phyloP scores from a whole-genome alignment of 2,329 filamentous ascomycete species.

The Dryadomyces quercus-mongolicae region DNA sequence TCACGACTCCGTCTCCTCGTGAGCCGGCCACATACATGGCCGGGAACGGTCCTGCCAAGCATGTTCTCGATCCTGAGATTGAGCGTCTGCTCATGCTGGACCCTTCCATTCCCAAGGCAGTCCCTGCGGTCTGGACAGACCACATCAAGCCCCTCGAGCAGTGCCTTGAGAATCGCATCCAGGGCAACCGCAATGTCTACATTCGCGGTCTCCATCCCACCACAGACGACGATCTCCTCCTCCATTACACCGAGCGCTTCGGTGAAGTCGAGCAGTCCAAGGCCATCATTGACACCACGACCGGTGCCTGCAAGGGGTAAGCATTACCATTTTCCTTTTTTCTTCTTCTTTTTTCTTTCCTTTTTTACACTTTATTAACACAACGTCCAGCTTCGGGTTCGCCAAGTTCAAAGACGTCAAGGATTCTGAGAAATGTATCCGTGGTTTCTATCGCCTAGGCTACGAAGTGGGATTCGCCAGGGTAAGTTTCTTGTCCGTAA shows the following conservation, averaged over 20 bases:
- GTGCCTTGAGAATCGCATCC: slow-evolving; percentile 81
- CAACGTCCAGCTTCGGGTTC: slow-evolving; percentile 73
- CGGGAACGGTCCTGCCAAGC: slow-evolving; percentile 26
- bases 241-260: slow-evolving; percentile 74
- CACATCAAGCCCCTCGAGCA: slow-evolving; percentile 85
- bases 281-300: slow-evolving; percentile 92
- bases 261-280: slow-evolving; percentile 94
- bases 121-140: slow-evolving; percentile 80
- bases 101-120: slow-evolving; percentile 75
- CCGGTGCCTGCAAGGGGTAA: slow-evolving; percentile 91
- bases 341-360: background rate
- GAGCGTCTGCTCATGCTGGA: slow-evolving; percentile 59
- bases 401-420: slow-evolving; percentile 84
- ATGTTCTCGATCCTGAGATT: slow-evolving; percentile 34
- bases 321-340: slow-evolving; percentile 13
- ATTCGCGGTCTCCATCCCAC: slow-evolving; percentile 92
- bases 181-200: slow-evolving; percentile 95
- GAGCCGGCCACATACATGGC: slow-evolving; percentile 28
- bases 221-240: slow-evolving; percentile 82
- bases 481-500: slow-evolving; percentile 35
- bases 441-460: slow-evolving; percentile 83
- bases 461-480: slow-evolving; percentile 97
- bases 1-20: slow-evolving; percentile 55
- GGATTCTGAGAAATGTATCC: slow-evolving; percentile 91
- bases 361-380: background rate